phyloP scores from a whole-genome alignment of 2,329 filamentous ascomycete genomes.

The Curvularia eragrostidis region DNA sequence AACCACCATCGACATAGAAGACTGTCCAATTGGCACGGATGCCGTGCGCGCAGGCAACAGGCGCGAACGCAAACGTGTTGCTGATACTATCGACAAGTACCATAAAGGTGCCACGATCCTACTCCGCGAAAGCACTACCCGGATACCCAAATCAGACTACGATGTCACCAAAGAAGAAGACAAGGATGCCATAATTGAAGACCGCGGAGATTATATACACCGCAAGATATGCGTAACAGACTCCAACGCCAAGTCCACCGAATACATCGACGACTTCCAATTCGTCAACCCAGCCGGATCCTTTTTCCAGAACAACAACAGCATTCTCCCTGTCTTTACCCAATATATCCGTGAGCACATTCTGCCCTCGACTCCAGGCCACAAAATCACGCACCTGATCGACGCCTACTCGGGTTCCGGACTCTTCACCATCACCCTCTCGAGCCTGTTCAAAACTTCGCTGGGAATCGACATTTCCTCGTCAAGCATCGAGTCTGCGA shows the following conservation, averaged over 20 bases:
- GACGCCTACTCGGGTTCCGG: slow-evolving; percentile 98
- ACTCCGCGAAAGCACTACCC: slow-evolving; percentile 81
- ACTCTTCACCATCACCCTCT: slow-evolving; percentile 94
- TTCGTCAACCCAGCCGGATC: slow-evolving; percentile 92
- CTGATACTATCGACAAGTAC: slow-evolving; percentile 73
- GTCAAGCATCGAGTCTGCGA: slow-evolving; percentile 78
- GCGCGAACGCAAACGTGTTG: slow-evolving; percentile 78
- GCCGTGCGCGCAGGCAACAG: slow-evolving; percentile 81
- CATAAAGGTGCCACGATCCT: slow-evolving; percentile 85
- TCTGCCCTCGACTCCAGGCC: slow-evolving; percentile 57
- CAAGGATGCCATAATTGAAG: slow-evolving; percentile 58
- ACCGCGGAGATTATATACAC: slow-evolving; percentile 69
- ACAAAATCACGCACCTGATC: slow-evolving; percentile 79
- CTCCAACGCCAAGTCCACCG: slow-evolving; percentile 79
- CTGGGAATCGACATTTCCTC: slow-evolving; percentile 90
- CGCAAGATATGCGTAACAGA: slow-evolving; percentile 90
- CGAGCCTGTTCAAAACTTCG: slow-evolving; percentile 77
- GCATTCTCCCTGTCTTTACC: slow-evolving; percentile 86
- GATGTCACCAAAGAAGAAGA: slow-evolving; percentile 34
- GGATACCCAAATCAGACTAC: slow-evolving; percentile 60
- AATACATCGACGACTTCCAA: slow-evolving; percentile 83
- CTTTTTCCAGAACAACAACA: slow-evolving; percentile 99
- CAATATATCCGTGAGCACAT: slow-evolving; percentile 84
- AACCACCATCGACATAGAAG: slow-evolving; percentile 89
- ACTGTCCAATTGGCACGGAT: slow-evolving; percentile 93